phyloP scores from a whole-genome alignment of 1,139 yeast species.

The Kodamaea sp. region DNA sequence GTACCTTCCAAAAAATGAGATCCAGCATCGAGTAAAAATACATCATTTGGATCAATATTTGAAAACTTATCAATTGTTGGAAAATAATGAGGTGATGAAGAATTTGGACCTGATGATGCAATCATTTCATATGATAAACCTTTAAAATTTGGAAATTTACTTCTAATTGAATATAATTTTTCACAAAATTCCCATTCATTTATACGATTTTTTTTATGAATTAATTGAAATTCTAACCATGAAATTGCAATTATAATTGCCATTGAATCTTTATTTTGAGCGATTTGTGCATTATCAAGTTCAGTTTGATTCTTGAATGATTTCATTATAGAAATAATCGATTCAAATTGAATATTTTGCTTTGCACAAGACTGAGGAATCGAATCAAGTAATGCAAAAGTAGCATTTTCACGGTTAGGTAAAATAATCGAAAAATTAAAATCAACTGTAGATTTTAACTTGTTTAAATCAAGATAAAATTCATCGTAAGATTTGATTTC shows the following conservation, averaged over 20 bases:
- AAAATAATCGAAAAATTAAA: conserved; percentile 23
- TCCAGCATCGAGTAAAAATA: conserved; percentile 52
- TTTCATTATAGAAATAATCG: conserved; percentile 36
- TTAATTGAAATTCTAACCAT: conserved; percentile 40
- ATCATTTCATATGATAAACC: conserved; percentile 55
- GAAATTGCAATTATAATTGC: conserved; percentile 38
- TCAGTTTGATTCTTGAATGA: conserved; percentile 38
- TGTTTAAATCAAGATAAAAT: conserved; percentile 31
- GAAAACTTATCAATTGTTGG: conserved; percentile 43
- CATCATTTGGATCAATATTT: conserved; percentile 37
- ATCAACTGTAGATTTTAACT: conserved; percentile 20
- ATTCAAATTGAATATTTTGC: conserved; percentile 23
- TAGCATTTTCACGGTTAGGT: conserved; percentile 30
- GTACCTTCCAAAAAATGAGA: conserved; percentile 58
- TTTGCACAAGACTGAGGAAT: conserved; percentile 31
- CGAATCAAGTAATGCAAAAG: conserved; percentile 31
- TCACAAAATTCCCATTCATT: conserved; percentile 44
- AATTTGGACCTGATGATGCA: conserved; percentile 53
- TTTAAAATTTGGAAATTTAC: conserved; percentile 42
- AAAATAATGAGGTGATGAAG: conserved; percentile 53
- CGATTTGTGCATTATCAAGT: conserved; percentile 35
- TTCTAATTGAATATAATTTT: conserved; percentile 40
- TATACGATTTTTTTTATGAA: conserved; percentile 22
- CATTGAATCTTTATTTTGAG: conserved; percentile 44
- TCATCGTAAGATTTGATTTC: conserved; percentile 25